Percentiles rank a stretch among this genome's conserved stretches.
phyloP scores from a whole-genome alignment of 768 basidiomycete genomes.

The Chlorophyllum brunneum region DNA sequence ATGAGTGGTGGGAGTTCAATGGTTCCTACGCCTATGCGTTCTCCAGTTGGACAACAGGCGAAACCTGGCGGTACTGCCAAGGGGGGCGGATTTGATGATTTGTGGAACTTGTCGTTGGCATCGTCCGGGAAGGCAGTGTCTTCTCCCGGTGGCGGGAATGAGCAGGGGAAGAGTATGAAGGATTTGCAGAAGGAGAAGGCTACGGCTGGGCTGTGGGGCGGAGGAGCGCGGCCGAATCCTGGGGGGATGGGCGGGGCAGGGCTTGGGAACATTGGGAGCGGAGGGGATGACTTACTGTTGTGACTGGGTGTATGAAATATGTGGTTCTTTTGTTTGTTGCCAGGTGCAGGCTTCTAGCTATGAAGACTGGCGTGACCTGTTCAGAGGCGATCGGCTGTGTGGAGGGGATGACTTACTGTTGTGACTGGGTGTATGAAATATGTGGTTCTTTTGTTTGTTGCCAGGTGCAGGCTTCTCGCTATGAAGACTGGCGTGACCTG shows the following conservation, averaged over 20 bases:
- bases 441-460: no score
- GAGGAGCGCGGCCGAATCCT: constrained; percentile 13
- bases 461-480: no score
- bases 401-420: constrained; percentile 26
- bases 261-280: constrained; percentile 27
- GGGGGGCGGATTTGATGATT: constrained; percentile 70
- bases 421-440: constrained; percentile 14
- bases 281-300: constrained; percentile 25
- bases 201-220: constrained; percentile 77
- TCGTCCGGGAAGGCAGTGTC: constrained; percentile 34
- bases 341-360: no score
- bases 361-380: no score
- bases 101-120: constrained; percentile 83
- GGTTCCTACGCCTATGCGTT: constrained; percentile 18
- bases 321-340: no score
- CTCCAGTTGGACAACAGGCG: constrained; percentile 29
- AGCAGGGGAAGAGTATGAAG: constrained; percentile 69
- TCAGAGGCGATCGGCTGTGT: no score
- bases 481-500: no score
- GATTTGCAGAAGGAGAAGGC: constrained; percentile 89
- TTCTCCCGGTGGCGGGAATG: constrained; percentile 24
- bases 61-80: constrained; percentile 16
- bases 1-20: background rate
- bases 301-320: constrained; percentile 14
- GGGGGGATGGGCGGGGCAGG: constrained; percentile 17